These are phyloP conservation scores for Pinus taeda DNA, from an alignment of 75 land plant genomes.

Conservation along the genomic window DNA sequence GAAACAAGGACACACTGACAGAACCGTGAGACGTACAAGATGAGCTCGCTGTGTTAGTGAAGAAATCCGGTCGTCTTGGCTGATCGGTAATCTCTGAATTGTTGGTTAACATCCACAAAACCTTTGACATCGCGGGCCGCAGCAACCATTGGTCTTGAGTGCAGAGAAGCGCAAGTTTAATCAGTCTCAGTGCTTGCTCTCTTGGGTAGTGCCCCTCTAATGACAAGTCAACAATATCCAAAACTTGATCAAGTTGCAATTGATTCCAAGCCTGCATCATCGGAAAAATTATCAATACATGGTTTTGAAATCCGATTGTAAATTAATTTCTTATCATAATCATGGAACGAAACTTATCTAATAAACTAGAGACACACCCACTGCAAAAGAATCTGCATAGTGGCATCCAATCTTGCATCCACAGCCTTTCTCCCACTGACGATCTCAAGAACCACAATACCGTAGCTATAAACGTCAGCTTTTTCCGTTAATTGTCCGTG, in stretches of 20 bases:
- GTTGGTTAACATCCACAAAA: slow-evolving; percentile 17
- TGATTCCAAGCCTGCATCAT: slow-evolving; percentile 27
- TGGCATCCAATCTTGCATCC: too few species aligned
- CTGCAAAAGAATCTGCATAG: slow-evolving; percentile 3
- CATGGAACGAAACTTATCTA: too few species aligned
- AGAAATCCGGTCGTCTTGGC: background rate
- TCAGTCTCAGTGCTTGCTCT: slow-evolving; percentile 18
- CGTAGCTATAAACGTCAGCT: slow-evolving; percentile 32
- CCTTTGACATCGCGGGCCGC: slow-evolving; percentile 41
- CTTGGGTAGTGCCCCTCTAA: slow-evolving; percentile 1
- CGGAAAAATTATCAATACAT: too few species aligned
- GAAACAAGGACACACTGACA: too few species aligned
- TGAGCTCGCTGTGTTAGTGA: background rate
- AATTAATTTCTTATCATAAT: too few species aligned
- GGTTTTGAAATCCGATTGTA: too few species aligned
- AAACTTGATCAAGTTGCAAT: slow-evolving; percentile 16
- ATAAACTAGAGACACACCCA: background rate
- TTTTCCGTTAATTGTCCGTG: slow-evolving; percentile 16
- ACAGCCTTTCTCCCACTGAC: slow-evolving; percentile 14
- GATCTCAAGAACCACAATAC: slow-evolving; percentile 23
- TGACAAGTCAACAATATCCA: slow-evolving; percentile 20
- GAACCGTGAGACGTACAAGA: too few species aligned
- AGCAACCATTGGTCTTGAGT: slow-evolving; percentile 26
- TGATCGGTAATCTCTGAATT: background rate
- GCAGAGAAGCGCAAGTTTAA: slow-evolving; percentile 34